These are phyloP conservation scores for Stromatinia cepivora DNA, from an alignment of 2,329 filamentous ascomycete species.

Conservation along the genomic window DNA sequence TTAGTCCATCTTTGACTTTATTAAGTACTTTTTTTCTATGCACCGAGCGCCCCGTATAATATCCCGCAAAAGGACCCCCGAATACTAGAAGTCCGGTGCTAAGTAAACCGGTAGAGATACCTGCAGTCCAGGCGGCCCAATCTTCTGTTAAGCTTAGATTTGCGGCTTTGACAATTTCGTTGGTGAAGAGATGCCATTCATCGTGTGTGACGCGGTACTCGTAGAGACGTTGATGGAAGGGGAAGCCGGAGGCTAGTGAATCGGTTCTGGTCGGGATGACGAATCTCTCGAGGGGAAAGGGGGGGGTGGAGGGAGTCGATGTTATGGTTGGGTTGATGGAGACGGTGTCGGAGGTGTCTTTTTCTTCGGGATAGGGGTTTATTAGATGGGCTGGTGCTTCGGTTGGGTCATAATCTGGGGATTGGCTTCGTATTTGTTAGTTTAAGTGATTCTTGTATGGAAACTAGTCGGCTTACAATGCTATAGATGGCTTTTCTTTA, in stretches of 20 bases:
- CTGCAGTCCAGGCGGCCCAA: conserved; percentile 32
- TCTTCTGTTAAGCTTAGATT: conserved; percentile 33
- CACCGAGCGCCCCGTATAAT: conserved; percentile 31
- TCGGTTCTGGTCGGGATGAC: conserved; percentile 32
- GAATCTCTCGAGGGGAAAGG: conserved; percentile 22
- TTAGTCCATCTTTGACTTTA: conserved; percentile 31
- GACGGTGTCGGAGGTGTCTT: neutral
- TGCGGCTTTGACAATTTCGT: conserved; percentile 31
- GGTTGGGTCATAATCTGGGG: conserved; percentile 1
- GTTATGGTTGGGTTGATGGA: neutral
- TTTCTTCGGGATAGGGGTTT: conserved; percentile 4
- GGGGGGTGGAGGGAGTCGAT: neutral
- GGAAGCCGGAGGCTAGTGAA: conserved; percentile 36
- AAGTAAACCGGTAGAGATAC: conserved; percentile 32
- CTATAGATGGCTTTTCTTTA: neutral
- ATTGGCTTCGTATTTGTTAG: neutral
- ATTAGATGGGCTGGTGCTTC: neutral
- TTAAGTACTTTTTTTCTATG: conserved; percentile 32
- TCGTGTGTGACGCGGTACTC: conserved; percentile 30
- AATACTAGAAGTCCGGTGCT: conserved; percentile 28
- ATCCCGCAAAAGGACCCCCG: conserved; percentile 32
- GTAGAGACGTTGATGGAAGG: conserved; percentile 30
- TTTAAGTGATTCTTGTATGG: neutral
- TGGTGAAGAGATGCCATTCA: conserved; percentile 35
- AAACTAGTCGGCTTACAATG: neutral